phyloP scores from a whole-genome alignment of 805 yeast species.

The Priceomyces fermenticarens region DNA sequence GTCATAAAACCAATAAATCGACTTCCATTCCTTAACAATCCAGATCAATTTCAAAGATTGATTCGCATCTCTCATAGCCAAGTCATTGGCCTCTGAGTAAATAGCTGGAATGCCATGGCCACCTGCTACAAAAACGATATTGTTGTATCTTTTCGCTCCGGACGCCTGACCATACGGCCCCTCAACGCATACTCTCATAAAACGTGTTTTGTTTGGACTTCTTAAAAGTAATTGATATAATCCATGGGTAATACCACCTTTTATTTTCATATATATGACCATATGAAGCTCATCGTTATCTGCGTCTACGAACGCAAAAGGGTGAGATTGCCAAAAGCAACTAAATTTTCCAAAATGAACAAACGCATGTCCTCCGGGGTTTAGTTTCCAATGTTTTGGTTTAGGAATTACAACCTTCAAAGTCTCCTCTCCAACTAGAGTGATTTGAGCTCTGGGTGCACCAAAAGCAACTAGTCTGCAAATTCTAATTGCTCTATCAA shows the following conservation, averaged over 20 bases:
- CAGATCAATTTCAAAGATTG: constrained; percentile 50
- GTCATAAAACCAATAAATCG: constrained; percentile 46
- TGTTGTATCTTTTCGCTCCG: constrained; percentile 48
- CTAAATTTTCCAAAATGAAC: constrained; percentile 30
- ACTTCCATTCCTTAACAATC: constrained; percentile 53
- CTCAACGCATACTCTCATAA: constrained; percentile 42
- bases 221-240: constrained; percentile 22
- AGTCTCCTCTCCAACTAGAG: constrained; percentile 33
- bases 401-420: constrained; percentile 33
- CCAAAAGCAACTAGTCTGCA: constrained; percentile 31
- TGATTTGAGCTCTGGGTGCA: constrained; percentile 28
- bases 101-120: constrained; percentile 73
- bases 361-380: constrained; percentile 42
- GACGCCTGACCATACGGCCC: constrained; percentile 68
- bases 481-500: constrained; percentile 31
- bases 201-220: constrained; percentile 24
- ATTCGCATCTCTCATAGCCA: constrained; percentile 19
- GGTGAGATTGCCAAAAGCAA: constrained; percentile 44
- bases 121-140: constrained; percentile 62
- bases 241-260: constrained; percentile 35
- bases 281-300: constrained; percentile 17
- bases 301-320: constrained; percentile 34
- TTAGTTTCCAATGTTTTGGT: constrained; percentile 33
- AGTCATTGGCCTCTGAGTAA: constrained; percentile 34
- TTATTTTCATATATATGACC: constrained; percentile 32